Base-by-base conservation (phyloP, 78 protist genomes). In the Dictyostelium purpureum region DNA sequence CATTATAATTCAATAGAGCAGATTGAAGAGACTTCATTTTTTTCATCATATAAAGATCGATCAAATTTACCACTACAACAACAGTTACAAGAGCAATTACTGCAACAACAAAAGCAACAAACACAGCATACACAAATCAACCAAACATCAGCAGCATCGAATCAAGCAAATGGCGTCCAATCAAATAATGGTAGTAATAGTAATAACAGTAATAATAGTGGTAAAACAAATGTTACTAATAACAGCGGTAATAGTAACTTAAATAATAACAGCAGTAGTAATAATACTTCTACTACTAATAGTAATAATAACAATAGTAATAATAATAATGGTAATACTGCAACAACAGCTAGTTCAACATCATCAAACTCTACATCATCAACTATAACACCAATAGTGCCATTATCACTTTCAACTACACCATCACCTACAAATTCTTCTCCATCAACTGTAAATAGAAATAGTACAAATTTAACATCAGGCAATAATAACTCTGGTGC, bases 21-120 rank as follows among this genome's bases (percentile, higher is more conserved):
- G 76, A 73, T 79, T 37, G 94, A 88, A 31, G 77, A 79, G 11
- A 42, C 75, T 19, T 79, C 87, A 18, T 88, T 88, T 42, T 78
- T 81, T 70, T 79, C 94, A 1, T 90, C 82, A 1, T 74, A 81
- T 45, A 90, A 90, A 77, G 88, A 78, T 54, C 38, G 94, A 28
- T 77, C 71, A 40, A 70, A 47, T 24, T 38, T 19, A 67, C 59
- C 59, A 82, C 10, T 28, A 28, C 77, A 42, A 67, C 73, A 42
- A 31, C 82, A 37, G 43, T 33, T 47, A 82, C 57, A 82, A 31
- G 16, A 56, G 24, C 77, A 59, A 42, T 6, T 9, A 66, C 52
- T 26, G 43, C 26, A 73, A 21, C 47, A 57, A 80, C 77, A 51
- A 56, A 37, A 28, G 70, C 45, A 67, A 67, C 33, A 19, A 38